These are phyloP conservation scores for Pisolithus sp. DNA, from an alignment of 768 basidiomycete species.

Conservation along the genomic window DNA sequence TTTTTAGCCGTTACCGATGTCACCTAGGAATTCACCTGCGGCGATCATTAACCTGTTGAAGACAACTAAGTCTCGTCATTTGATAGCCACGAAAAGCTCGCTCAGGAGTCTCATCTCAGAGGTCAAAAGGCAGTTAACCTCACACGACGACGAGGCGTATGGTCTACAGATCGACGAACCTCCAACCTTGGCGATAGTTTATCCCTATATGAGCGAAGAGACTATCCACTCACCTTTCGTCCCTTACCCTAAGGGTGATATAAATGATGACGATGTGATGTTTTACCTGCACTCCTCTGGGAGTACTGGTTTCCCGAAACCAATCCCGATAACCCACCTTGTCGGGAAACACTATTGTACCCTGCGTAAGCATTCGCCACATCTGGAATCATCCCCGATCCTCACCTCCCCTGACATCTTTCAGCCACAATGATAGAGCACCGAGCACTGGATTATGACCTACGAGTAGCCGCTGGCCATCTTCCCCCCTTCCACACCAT, in stretches of 20 bases:
- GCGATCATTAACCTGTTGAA: constrained; percentile 27
- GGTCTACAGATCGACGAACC: constrained; percentile 13
- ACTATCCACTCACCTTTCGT: constrained; percentile 9
- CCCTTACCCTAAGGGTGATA: constrained; percentile 10
- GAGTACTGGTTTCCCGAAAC: constrained; percentile 46
- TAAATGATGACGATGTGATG: constrained; percentile 28
- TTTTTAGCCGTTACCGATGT: constrained; percentile 30
- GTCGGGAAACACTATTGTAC: constrained; percentile 29
- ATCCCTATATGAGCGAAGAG: constrained; percentile 36
- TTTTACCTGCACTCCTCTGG: constrained; percentile 47
- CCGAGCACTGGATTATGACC: constrained; percentile 7
- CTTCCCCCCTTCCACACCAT: constrained; percentile 24
- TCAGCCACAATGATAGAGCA: constrained; percentile 4
- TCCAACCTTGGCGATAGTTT: constrained; percentile 23
- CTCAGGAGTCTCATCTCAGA: constrained; percentile 12
- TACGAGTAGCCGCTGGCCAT: constrained; percentile 17
- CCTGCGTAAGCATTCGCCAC: constrained; percentile 24
- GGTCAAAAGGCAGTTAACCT: constrained; percentile 1
- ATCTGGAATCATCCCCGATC: not conserved
- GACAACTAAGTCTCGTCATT: constrained; percentile 13
- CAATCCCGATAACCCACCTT: constrained; percentile 32
- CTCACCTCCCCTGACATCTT: not conserved
- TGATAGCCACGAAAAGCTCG: constrained; percentile 14
- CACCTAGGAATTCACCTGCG: constrained; percentile 36
- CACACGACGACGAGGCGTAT: not conserved